Conservation (phyloP, 225 moss, liverwort and hornwort species). For the Polytrichum commune region DNA sequence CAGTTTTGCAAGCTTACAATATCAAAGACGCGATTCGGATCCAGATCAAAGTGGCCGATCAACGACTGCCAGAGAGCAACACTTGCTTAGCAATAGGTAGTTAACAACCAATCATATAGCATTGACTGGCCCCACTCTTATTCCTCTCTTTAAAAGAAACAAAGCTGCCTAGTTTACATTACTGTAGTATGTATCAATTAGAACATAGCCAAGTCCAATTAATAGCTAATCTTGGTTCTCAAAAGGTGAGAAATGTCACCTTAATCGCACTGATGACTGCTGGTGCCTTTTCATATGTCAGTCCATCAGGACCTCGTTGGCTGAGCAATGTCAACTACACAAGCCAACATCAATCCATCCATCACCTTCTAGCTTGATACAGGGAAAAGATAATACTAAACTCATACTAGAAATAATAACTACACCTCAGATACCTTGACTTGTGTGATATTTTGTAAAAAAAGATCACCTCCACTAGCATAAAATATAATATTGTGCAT, state of each 20-base stretch:
- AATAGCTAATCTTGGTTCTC: too few species aligned
- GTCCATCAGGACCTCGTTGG: slow-evolving; percentile 88
- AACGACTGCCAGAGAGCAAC: slow-evolving; percentile 69
- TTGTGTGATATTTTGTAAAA: too few species aligned
- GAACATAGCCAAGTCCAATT: too few species aligned
- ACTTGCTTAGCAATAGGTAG: slow-evolving; percentile 7
- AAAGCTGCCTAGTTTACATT: too few species aligned
- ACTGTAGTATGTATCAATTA: too few species aligned
- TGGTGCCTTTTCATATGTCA: slow-evolving; percentile 64
- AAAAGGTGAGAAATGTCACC: slow-evolving; percentile 42
- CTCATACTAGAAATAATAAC: too few species aligned
- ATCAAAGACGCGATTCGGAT: slow-evolving; percentile 99
- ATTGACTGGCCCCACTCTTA: not conserved
- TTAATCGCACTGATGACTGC: slow-evolving; percentile 89
- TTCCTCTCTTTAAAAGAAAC: not conserved
- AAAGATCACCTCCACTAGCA: too few species aligned
- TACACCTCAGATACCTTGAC: too few species aligned
- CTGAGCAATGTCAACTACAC: slow-evolving; percentile 92
- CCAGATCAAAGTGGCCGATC: slow-evolving; percentile 97
- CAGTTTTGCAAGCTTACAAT: slow-evolving; percentile 60
- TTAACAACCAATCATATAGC: not conserved
- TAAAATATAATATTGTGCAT: too few species aligned
- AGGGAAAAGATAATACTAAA: too few species aligned
- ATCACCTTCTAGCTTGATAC: slow-evolving; percentile 8
- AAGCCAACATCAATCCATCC: slow-evolving; percentile 19